Percentiles rank a stretch among this genome's conserved stretches.
These are phyloP conservation scores for Pythium monospermum DNA, from an alignment of 352 stramenopile genomes.

Conservation along the genomic window DNA sequence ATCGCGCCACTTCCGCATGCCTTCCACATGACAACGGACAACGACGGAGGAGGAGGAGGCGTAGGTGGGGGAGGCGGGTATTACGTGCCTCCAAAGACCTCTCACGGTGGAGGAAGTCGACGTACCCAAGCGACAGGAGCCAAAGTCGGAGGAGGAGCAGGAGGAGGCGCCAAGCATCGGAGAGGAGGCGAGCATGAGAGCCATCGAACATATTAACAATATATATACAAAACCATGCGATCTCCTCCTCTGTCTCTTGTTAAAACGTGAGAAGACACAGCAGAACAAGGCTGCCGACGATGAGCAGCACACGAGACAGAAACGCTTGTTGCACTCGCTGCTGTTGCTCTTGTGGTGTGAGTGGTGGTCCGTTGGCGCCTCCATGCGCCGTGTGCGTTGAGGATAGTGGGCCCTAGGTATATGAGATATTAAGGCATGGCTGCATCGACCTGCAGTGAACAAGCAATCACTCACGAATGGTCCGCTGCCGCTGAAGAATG, in stretches of 20 bases:
- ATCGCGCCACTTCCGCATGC: slow-evolving; percentile 14
- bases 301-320: slow-evolving; percentile 62
- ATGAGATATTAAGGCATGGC: too few relatives aligned
- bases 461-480: slow-evolving; percentile 37
- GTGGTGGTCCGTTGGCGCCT: slow-evolving; percentile 37
- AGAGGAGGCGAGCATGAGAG: slow-evolving; percentile 13
- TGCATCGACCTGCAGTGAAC: too few relatives aligned
- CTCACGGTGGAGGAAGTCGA: slow-evolving; percentile 10
- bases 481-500: slow-evolving; percentile 52
- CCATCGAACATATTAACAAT: slow-evolving; percentile 7
- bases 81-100: slow-evolving; percentile 27
- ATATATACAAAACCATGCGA: slow-evolving; percentile 1
- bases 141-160: slow-evolving; percentile 1
- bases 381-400: too few relatives aligned
- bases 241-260: not conserved
- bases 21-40: not conserved
- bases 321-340: slow-evolving; percentile 74
- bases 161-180: slow-evolving; percentile 13
- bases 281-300: slow-evolving; percentile 67
- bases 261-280: slow-evolving; percentile 69
- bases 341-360: slow-evolving; percentile 42
- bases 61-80: not conserved
- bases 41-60: not conserved
- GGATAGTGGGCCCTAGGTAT: not conserved
- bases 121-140: not conserved